Evolutionary conservation across 2,329 filamentous ascomycete genomes (phyloP).

Genomic region (Clarireedia monteithiana): DNA sequence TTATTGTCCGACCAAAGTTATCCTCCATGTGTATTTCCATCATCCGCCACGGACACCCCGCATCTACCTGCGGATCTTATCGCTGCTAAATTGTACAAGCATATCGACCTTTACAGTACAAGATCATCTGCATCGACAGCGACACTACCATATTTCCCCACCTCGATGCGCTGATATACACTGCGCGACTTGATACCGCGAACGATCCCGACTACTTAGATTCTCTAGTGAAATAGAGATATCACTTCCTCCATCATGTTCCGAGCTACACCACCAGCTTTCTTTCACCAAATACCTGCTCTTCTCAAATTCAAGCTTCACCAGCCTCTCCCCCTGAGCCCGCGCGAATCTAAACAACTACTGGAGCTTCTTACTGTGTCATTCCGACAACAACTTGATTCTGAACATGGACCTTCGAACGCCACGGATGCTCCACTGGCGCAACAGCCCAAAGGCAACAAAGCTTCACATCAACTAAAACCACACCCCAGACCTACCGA

Average conservation of each 20-base stretch:
- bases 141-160: no score
- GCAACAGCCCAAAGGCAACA: constrained; percentile 7
- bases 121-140: neutral
- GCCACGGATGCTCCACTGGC: neutral
- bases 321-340: constrained; percentile 42
- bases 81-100: constrained; percentile 1
- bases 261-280: constrained; percentile 41
- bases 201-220: constrained; percentile 12
- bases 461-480: constrained; percentile 15
- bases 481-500: constrained; percentile 28
- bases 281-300: constrained; percentile 41
- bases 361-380: constrained; percentile 53
- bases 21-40: neutral
- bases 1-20: neutral
- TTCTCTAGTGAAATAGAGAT: constrained; percentile 33
- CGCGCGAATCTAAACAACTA: constrained; percentile 50
- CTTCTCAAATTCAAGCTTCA: constrained; percentile 39
- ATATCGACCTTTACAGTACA: neutral
- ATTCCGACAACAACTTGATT: constrained; percentile 55
- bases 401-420: constrained; percentile 39
- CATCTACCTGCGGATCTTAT: neutral
- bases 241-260: constrained; percentile 38
- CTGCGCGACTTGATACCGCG: constrained; percentile 14
- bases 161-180: no score
- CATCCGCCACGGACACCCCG: neutral